Percentiles rank a stretch among this genome's conserved stretches.
Conservation (phyloP, 495 filamentous ascomycete species). For the Penicillium flavigenum region DNA sequence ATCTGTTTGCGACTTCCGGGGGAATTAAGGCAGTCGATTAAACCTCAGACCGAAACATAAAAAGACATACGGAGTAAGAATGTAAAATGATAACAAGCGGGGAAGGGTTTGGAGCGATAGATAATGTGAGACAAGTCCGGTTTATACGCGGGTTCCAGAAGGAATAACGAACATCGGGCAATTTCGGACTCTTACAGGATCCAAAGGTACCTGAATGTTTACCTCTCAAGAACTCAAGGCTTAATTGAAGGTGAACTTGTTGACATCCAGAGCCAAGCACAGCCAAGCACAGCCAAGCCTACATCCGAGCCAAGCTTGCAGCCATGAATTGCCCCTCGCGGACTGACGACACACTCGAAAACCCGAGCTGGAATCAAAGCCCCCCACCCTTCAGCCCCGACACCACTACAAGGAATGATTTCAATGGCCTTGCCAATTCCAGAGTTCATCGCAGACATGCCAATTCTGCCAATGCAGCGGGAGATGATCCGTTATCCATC, state of each 20-base stretch:
- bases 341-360: slow-evolving; percentile 56
- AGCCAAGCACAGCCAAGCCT: neutral
- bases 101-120: rapidly evolving
- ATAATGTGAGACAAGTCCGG: neutral
- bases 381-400: slow-evolving; percentile 56
- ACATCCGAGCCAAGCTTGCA: slow-evolving; percentile 4
- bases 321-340: slow-evolving; percentile 65
- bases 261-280: too few relatives aligned
- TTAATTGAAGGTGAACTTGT: neutral
- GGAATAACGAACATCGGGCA: slow-evolving; percentile 22
- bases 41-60: neutral
- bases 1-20: slow-evolving; percentile 14
- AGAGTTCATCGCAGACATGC: slow-evolving; percentile 39
- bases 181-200: slow-evolving; percentile 21
- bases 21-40: slow-evolving; percentile 1
- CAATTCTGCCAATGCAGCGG: slow-evolving; percentile 19
- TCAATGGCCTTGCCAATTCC: slow-evolving; percentile 56
- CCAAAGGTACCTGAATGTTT: slow-evolving; percentile 11
- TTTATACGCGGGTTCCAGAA: slow-evolving; percentile 1
- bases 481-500: slow-evolving; percentile 30
- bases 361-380: slow-evolving; percentile 61
- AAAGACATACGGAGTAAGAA: neutral
- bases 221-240: slow-evolving; percentile 11
- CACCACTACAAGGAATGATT: slow-evolving; percentile 60
- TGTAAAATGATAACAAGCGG: neutral